Evolutionary conservation across 805 yeast species (phyloP).

Genomic region (Hanseniaspora nectarophila): DNA sequence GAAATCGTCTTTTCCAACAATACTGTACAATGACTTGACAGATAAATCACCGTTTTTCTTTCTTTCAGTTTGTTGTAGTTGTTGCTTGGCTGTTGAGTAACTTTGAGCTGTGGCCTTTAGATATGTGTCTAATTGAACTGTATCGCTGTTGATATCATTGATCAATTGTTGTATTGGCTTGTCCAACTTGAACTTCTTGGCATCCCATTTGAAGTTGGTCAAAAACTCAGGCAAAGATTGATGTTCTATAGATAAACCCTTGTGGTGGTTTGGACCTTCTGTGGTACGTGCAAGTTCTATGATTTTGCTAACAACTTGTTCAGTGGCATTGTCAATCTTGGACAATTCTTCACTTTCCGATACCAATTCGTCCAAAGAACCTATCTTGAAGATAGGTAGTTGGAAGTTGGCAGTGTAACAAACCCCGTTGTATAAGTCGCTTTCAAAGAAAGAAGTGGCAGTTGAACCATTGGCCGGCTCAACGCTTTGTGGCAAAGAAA

Average conservation of each 20-base stretch:
- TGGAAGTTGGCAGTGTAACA: conserved; percentile 45
- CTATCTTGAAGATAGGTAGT: conserved; percentile 82
- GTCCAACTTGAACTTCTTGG: conserved; percentile 74
- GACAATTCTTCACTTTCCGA: conserved; percentile 80
- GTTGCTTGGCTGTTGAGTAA: conserved; percentile 74
- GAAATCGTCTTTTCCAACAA: conserved; percentile 73
- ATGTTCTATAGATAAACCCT: conserved; percentile 40
- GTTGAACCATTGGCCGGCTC: conserved; percentile 40
- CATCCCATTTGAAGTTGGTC: conserved; percentile 75
- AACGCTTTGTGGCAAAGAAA: conserved; percentile 45
- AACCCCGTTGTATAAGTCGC: conserved; percentile 44
- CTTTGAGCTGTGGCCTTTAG: conserved; percentile 61
- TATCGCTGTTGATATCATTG: conserved; percentile 58
- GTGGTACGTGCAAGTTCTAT: conserved; percentile 56
- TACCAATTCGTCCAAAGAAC: conserved; percentile 84
- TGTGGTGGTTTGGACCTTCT: conserved; percentile 36
- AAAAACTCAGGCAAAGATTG: conserved; percentile 48
- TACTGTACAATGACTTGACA: conserved; percentile 77
- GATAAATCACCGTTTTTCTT: conserved; percentile 89
- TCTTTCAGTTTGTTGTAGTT: conserved; percentile 76
- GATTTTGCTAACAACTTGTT: conserved; percentile 55
- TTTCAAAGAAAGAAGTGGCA: conserved; percentile 43
- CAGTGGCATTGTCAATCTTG: conserved; percentile 71
- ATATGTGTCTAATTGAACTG: conserved; percentile 72
- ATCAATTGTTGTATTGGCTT: conserved; percentile 70